A percentile compares a stretch with the other conserved stretches of the same genome.
Conservation (phyloP, 768 basidiomycete species). For the Lentinula sp. region DNA sequence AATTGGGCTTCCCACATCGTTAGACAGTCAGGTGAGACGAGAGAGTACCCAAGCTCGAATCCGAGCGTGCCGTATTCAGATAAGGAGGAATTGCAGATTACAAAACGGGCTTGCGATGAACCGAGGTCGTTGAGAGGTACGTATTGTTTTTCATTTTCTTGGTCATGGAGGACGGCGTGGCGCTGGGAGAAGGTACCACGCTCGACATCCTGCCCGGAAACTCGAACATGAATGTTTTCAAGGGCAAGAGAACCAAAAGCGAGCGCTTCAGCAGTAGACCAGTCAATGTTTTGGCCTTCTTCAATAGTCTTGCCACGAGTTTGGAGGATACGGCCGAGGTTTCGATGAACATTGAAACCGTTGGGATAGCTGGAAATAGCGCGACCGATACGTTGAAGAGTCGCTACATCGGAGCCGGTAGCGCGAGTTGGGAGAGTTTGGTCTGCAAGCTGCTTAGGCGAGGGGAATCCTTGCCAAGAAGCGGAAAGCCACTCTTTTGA, state of each 20-base stretch:
- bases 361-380: constrained; percentile 82
- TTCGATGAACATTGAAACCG: constrained; percentile 84
- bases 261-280: constrained; percentile 97
- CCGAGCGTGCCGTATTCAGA: constrained; percentile 94
- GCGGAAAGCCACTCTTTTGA: constrained; percentile 97
- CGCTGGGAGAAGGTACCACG: constrained; percentile 98
- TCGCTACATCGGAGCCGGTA: constrained; percentile 75
- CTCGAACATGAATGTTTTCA: constrained; percentile 89
- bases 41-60: constrained; percentile 97
- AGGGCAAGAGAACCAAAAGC: constrained; percentile 92
- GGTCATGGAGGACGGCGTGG: constrained; percentile 95
- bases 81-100: constrained; percentile 93
- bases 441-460: constrained; percentile 92
- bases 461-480: constrained; percentile 98
- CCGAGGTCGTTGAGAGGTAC: constrained; percentile 86
- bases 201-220: constrained; percentile 98
- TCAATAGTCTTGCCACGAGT: constrained; percentile 87
- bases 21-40: constrained; percentile 88
- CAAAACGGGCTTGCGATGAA: constrained; percentile 84
- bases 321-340: constrained; percentile 87
- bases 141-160: constrained; percentile 86
- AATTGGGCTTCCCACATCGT: constrained; percentile 99
- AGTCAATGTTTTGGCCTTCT: constrained; percentile 91
- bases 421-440: constrained; percentile 84
- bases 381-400: constrained; percentile 79